A percentile compares a stretch with the other conserved stretches of the same genome.
phyloP scores from a whole-genome alignment of 768 basidiomycete species.

The Panellus pusillus region DNA sequence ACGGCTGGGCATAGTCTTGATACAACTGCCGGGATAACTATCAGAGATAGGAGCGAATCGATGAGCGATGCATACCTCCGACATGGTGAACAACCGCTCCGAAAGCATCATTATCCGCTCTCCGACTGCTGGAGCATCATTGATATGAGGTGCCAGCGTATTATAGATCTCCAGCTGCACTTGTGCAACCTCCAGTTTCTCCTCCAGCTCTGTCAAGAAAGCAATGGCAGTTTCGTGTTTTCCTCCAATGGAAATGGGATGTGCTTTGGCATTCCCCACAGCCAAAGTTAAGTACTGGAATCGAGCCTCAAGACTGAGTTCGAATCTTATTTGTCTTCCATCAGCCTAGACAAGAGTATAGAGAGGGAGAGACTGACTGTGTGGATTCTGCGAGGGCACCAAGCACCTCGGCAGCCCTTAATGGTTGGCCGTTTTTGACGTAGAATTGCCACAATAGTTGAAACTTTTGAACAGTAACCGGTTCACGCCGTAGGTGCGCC shows the following conservation, averaged over 20 bases:
- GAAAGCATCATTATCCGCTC: conserved; percentile 61
- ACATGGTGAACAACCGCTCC: conserved; percentile 70
- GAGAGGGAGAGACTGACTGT: conserved; percentile 51
- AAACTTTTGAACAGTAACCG: conserved; percentile 74
- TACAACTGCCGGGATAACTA: conserved; percentile 60
- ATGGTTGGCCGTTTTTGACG: conserved; percentile 84
- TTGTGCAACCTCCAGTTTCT: conserved; percentile 95
- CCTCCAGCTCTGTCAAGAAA: conserved; percentile 93
- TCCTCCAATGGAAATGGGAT: conserved; percentile 75
- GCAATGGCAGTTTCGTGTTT: conserved; percentile 89
- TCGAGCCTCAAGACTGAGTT: conserved; percentile 67
- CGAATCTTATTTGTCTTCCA: conserved; percentile 46
- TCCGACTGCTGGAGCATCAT: conserved; percentile 62
- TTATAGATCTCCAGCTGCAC: conserved; percentile 93
- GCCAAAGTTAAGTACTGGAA: conserved; percentile 93
- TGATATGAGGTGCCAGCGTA: conserved; percentile 57
- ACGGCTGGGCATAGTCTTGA: conserved; percentile 83
- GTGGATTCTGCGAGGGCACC: conserved; percentile 80
- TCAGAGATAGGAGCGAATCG: background rate
- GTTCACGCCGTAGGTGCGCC: conserved; percentile 81
- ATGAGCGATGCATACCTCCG: conserved; percentile 59
- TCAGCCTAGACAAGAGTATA: conserved; percentile 1
- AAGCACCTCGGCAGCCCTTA: conserved; percentile 87
- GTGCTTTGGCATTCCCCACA: conserved; percentile 94
- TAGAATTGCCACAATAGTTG: conserved; percentile 98